phyloP scores from a whole-genome alignment of 2,329 filamentous ascomycete genomes.

The Diaporthe vexans region DNA sequence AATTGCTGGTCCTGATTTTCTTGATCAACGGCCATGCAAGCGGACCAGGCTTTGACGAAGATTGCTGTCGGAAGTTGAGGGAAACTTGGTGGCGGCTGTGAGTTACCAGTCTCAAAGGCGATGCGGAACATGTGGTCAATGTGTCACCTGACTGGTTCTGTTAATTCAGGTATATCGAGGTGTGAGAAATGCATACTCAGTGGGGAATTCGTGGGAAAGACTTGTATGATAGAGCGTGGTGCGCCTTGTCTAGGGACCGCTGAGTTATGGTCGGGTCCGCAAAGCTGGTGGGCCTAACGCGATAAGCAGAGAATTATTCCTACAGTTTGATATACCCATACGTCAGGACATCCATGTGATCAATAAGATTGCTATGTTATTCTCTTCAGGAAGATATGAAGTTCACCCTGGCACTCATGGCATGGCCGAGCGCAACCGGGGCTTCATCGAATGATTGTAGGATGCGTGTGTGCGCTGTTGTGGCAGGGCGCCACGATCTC shows the following conservation, averaged over 20 bases:
- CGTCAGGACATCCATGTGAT: not conserved
- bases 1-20: not conserved
- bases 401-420: not conserved
- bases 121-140: not conserved
- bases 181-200: not conserved
- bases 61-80: not conserved
- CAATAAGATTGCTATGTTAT: not conserved
- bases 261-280: not conserved
- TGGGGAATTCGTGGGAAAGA: not conserved
- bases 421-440: not conserved
- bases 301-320: conserved; percentile 42
- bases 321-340: not conserved
- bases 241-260: not conserved
- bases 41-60: conserved; percentile 10
- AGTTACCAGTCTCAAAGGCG: not conserved
- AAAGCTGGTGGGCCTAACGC: not conserved
- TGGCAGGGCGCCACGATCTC: too few species aligned
- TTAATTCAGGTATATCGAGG: not conserved
- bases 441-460: not conserved
- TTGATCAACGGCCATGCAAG: not conserved
- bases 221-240: conserved; percentile 21
- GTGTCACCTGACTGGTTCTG: not conserved
- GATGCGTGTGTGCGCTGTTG: too few species aligned
- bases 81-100: conserved; percentile 15
- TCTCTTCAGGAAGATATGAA: not conserved